Evolutionary conservation across 192 early-diverging fungal species (phyloP).

Genomic region (Coemansia sp.): DNA sequence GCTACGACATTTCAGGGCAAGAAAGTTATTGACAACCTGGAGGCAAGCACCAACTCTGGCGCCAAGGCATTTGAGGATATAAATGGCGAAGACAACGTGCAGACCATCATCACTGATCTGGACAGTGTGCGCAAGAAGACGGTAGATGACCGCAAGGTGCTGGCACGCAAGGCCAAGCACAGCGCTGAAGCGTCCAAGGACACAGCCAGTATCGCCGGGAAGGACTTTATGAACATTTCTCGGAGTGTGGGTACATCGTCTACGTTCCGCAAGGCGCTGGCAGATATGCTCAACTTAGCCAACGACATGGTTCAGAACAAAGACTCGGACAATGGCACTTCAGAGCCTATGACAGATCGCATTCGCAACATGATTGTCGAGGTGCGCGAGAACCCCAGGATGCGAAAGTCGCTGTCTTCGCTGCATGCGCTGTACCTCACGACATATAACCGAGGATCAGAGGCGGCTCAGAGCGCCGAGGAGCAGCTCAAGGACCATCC

Average conservation of each 20-base stretch:
- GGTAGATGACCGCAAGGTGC: slow-evolving; percentile 38
- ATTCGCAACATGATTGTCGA: slow-evolving; percentile 42
- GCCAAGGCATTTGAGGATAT: slow-evolving; percentile 35
- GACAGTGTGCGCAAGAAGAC: slow-evolving; percentile 36
- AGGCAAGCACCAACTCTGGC: slow-evolving; percentile 26
- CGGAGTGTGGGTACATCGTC: slow-evolving; percentile 39
- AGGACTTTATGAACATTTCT: slow-evolving; percentile 37
- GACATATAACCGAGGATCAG: slow-evolving; percentile 8
- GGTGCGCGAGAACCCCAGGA: slow-evolving; percentile 25
- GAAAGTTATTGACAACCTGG: slow-evolving; percentile 38
- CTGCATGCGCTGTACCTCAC: slow-evolving; percentile 32
- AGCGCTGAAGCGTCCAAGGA: slow-evolving; percentile 15
- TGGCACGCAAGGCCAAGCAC: slow-evolving; percentile 33
- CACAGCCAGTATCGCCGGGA: slow-evolving; percentile 22
- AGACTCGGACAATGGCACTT: slow-evolving; percentile 5
- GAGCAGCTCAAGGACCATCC: slow-evolving; percentile 32
- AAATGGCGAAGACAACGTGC: slow-evolving; percentile 42
- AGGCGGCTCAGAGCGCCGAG: slow-evolving; percentile 6
- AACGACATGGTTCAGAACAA: slow-evolving; percentile 36
- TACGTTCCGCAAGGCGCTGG: slow-evolving; percentile 33
- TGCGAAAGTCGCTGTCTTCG: slow-evolving; percentile 33
- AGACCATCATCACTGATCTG: slow-evolving; percentile 25
- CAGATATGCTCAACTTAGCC: slow-evolving; percentile 24
- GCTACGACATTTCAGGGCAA: slow-evolving; percentile 45
- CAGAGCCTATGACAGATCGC: slow-evolving; percentile 24